Evolutionary conservation across 192 early-diverging fungal genomes (phyloP), one percentile per base, ranked within the genome.

Genomic region (Martensiomyces pterosporus): DNA sequence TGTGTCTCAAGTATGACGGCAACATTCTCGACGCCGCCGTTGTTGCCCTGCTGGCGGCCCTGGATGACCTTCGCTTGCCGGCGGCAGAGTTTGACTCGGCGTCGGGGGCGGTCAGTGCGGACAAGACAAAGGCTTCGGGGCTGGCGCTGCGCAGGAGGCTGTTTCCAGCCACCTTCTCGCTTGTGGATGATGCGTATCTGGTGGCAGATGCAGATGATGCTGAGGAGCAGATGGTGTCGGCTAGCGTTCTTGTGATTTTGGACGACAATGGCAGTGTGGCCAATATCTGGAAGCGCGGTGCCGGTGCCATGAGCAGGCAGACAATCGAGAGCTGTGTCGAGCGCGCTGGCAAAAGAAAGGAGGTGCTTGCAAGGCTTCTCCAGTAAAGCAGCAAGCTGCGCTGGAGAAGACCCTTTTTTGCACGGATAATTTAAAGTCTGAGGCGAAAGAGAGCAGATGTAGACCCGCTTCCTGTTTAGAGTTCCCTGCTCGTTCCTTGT

Each of bases 1-100:
- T 94, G 22, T 95, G 90, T 49, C 49, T 98, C 22, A 85, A 88
- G 47, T 88, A 92, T 58, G 92, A 93, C 55, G 95, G 95, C 16
- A 91, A 91, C 56, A 79, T 90, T 0, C 35, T 92, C 49, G 95
- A 98, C 66, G 91, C 93, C 1, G 84, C 86, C 17, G 40, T 98
- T 15, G 40, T 86, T 23, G 87, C 91, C 5, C 57, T 96, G 16
- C 60, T 82, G 24, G 79, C 88, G n/a, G 91, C 95, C 0, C 64
- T 98, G 23, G 60, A 65, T 19, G 77, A 87, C 58, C 60, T 90
- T 85, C 69, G 49, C 48, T 79, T 93, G 34, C 92, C 91, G 27
- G 73, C 65, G 40, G 83, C 82, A 22, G 57, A 67, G 47, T 80
- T 84, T 49, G 76, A 82, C 46, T 79, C 84, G 46, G 80, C 68